phyloP scores from a whole-genome alignment of 768 basidiomycete genomes.

The Mycena indigotica region DNA sequence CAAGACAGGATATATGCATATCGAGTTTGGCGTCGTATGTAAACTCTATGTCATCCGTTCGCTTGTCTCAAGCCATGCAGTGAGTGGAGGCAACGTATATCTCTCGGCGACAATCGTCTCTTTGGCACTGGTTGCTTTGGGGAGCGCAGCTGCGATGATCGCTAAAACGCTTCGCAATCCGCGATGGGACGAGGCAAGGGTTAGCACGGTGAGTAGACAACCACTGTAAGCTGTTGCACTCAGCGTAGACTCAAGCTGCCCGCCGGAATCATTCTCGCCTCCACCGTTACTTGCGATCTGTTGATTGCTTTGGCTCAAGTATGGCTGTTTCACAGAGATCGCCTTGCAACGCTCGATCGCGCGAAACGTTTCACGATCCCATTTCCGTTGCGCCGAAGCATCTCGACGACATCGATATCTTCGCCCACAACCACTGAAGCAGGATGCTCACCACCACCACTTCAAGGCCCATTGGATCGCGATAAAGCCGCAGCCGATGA shows the following conservation, averaged over 20 bases:
- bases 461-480: too few species aligned
- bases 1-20: constrained; percentile 35
- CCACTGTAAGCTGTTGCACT: not conserved
- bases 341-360: constrained; percentile 35
- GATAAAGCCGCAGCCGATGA: not conserved
- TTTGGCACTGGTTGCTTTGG: constrained; percentile 16
- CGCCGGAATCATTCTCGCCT: constrained; percentile 34
- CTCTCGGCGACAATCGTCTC: constrained; percentile 34
- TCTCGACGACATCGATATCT: constrained; percentile 3
- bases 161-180: constrained; percentile 35
- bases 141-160: constrained; percentile 30
- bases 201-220: constrained; percentile 31
- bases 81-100: constrained; percentile 32
- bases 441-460: not conserved
- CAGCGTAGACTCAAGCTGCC: constrained; percentile 26
- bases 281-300: constrained; percentile 36
- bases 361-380: constrained; percentile 30
- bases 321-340: constrained; percentile 26
- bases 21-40: constrained; percentile 40
- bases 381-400: not conserved
- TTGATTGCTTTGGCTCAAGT: constrained; percentile 37
- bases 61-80: constrained; percentile 14
- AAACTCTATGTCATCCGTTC: not conserved
- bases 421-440: not conserved
- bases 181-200: constrained; percentile 34